Evolutionary conservation across 2,329 filamentous ascomycete genomes (phyloP).

Genomic region (Didymella arachidicola): DNA sequence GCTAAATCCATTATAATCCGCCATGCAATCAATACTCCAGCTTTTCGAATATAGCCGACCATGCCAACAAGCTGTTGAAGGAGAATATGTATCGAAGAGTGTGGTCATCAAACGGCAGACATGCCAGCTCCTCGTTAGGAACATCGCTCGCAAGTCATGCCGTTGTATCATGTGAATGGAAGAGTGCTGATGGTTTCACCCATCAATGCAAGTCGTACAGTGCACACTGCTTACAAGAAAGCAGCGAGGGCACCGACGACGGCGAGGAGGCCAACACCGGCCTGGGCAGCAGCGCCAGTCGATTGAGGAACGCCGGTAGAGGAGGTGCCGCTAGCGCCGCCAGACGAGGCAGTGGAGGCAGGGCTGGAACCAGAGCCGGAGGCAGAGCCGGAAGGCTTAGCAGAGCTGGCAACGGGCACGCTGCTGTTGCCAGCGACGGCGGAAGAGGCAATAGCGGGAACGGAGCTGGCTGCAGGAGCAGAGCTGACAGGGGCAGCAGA

Average conservation of each 20-base stretch:
- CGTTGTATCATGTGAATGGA: slow-evolving; percentile 20
- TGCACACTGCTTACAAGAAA: slow-evolving; percentile 24
- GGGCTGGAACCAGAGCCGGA: slow-evolving; percentile 7
- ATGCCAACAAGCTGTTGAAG: slow-evolving; percentile 22
- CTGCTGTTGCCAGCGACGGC: slow-evolving; percentile 6
- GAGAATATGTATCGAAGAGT: slow-evolving; percentile 23
- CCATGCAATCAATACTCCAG: slow-evolving; percentile 23
- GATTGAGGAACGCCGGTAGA: slow-evolving; percentile 23
- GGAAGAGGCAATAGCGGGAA: neutral
- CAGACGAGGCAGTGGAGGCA: slow-evolving; percentile 12
- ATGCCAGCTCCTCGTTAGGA: neutral
- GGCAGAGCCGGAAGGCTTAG: slow-evolving; percentile 5
- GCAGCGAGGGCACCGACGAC: slow-evolving; percentile 39
- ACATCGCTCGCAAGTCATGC: slow-evolving; percentile 2
- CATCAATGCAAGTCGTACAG: slow-evolving; percentile 27
- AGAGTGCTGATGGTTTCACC: neutral
- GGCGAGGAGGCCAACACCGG: neutral
- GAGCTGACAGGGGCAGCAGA: slow-evolving; percentile 3
- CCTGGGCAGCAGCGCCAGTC: slow-evolving; percentile 33
- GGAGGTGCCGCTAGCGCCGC: slow-evolving; percentile 21
- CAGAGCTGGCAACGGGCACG: slow-evolving; percentile 9
- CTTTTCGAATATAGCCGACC: slow-evolving; percentile 24
- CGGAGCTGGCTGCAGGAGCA: slow-evolving; percentile 11
- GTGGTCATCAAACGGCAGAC: slow-evolving; percentile 21
- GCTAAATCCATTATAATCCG: slow-evolving; percentile 18